These are phyloP conservation scores for Drechmeria coniospora DNA, from an alignment of 2,329 filamentous ascomycete genomes.

Conservation along the genomic window DNA sequence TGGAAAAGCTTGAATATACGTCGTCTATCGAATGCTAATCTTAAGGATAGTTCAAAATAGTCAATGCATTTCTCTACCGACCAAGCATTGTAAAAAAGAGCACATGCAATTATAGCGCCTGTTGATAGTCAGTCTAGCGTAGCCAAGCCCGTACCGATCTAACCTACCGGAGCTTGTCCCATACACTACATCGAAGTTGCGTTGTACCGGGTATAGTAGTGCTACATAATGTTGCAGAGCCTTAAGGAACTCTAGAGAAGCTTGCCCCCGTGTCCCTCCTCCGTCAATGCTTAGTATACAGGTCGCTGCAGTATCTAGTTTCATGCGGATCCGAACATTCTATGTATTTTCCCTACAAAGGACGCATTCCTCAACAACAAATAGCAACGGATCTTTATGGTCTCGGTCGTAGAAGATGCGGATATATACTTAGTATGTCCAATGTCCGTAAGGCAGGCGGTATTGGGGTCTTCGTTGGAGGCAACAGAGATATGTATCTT, in stretches of 20 bases:
- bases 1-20: neutral
- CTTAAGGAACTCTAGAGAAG: conserved; percentile 2
- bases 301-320: conserved; percentile 3
- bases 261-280: conserved; percentile 3
- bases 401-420: conserved; percentile 1
- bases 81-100: conserved; percentile 5
- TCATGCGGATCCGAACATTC: conserved; percentile 1
- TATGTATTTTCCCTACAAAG: conserved; percentile 1
- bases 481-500: conserved; percentile 4
- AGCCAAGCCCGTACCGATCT: neutral
- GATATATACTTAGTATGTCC: conserved; percentile 3
- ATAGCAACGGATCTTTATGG: conserved; percentile 2
- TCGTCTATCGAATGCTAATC: conserved; percentile 2
- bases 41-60: conserved; percentile 2
- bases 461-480: conserved; percentile 3
- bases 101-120: conserved; percentile 5
- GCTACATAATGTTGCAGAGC: conserved; percentile 3
- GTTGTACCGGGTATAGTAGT: conserved; percentile 3
- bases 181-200: conserved; percentile 4
- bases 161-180: conserved; percentile 5
- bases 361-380: conserved; percentile 2
- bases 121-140: neutral
- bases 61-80: conserved; percentile 3
- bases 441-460: conserved; percentile 3
- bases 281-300: conserved; percentile 4